Evolutionary conservation across 441 rosid species (phyloP).

Genomic region (Biscutella laevigata): DNA sequence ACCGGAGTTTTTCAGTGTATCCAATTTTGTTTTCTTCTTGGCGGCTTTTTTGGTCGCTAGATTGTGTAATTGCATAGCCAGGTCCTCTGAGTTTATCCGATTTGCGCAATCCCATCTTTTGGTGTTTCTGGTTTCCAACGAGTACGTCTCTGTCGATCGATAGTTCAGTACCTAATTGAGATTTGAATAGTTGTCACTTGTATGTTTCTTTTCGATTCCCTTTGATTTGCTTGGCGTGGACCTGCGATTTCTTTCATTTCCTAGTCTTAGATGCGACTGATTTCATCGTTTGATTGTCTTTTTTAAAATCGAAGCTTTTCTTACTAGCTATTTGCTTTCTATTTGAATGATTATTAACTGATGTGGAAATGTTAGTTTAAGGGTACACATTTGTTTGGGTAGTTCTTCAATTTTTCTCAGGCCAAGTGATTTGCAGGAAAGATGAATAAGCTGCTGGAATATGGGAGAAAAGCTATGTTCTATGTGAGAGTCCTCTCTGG

Average conservation of each 20-base stretch:
- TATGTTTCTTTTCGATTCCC: not conserved
- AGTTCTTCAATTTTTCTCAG: not conserved
- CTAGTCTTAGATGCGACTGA: constrained; percentile 5
- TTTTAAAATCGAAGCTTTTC: not conserved
- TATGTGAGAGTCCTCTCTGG: constrained; percentile 85
- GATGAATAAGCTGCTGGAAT: constrained; percentile 69
- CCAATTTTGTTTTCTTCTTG: not conserved
- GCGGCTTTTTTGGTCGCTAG: not conserved
- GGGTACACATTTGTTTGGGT: not conserved
- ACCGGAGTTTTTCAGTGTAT: not conserved
- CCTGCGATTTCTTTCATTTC: constrained; percentile 8
- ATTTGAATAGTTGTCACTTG: not conserved
- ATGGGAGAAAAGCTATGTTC: constrained; percentile 73
- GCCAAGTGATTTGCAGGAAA: constrained; percentile 10
- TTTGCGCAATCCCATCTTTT: not conserved
- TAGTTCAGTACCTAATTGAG: not conserved
- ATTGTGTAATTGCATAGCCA: not conserved
- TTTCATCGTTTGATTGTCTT: not conserved
- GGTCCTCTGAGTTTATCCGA: not conserved
- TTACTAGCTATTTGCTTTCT: not conserved
- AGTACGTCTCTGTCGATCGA: not conserved
- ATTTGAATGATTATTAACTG: not conserved
- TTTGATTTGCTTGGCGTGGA: not conserved
- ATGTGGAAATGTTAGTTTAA: not conserved
- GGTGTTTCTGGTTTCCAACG: not conserved